Conservation (phyloP, 257 asterid species). For the Eucommia ulmoides region DNA sequence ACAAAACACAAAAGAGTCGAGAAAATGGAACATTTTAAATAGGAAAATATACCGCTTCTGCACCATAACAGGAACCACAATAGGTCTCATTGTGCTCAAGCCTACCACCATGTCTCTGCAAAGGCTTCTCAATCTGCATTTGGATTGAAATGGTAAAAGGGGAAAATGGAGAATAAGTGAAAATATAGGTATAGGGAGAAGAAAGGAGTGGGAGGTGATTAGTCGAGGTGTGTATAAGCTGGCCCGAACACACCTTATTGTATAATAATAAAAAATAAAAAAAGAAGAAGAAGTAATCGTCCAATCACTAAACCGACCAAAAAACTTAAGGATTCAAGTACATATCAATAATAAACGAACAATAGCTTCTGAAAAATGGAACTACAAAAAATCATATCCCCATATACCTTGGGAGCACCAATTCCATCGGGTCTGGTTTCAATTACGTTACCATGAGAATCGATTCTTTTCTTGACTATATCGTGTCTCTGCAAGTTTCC, state of each 20-base stretch:
- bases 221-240: too few species aligned
- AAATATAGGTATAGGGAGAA: constrained; percentile 6
- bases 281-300: too few species aligned
- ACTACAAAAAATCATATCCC: not conserved
- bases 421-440: constrained; percentile 73
- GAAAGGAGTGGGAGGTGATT: too few species aligned
- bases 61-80: constrained; percentile 97
- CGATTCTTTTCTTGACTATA: constrained; percentile 83
- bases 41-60: constrained; percentile 58
- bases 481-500: constrained; percentile 69
- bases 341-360: too few species aligned
- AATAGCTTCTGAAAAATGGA: too few species aligned
- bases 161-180: constrained; percentile 8
- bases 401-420: constrained; percentile 85
- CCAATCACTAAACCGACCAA: too few species aligned
- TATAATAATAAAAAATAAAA: too few species aligned
- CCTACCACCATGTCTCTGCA: constrained; percentile 96
- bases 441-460: constrained; percentile 71
- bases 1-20: too few species aligned
- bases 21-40: too few species aligned
- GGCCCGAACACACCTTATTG: too few species aligned
- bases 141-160: constrained; percentile 6
- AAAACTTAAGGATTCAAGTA: too few species aligned
- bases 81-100: constrained; percentile 89
- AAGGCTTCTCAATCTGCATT: constrained; percentile 90